Percentiles rank a stretch among this genome's conserved stretches.
phyloP scores from a whole-genome alignment of 2,329 filamentous ascomycete genomes.

The Arachnopeziza araneosa region DNA sequence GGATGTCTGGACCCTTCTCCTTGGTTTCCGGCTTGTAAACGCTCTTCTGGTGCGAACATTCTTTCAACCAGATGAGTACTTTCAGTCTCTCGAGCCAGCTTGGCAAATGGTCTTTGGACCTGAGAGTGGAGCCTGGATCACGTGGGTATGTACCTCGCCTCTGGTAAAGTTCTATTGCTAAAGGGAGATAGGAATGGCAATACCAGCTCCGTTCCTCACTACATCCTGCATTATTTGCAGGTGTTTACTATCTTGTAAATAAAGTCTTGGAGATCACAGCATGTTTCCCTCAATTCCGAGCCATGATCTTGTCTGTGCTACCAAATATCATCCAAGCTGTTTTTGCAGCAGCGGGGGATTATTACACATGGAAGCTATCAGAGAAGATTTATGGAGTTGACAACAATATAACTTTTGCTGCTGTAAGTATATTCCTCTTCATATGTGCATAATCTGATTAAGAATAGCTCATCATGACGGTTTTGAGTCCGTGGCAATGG shows the following conservation, averaged over 20 bases:
- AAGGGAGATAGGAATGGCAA: constrained; percentile 73
- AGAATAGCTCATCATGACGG: constrained; percentile 59
- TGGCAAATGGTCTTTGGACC: constrained; percentile 82
- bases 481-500: constrained; percentile 90
- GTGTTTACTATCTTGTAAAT: constrained; percentile 61
- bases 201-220: constrained; percentile 82
- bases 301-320: constrained; percentile 62
- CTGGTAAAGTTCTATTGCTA: neutral
- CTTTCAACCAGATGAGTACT: constrained; percentile 98
- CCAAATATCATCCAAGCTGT: constrained; percentile 73
- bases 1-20: constrained; percentile 31
- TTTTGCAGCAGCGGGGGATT: constrained; percentile 74
- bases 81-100: constrained; percentile 90
- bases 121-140: constrained; percentile 80
- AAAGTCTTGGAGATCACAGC: constrained; percentile 48
- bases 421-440: constrained; percentile 44
- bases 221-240: constrained; percentile 82
- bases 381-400: constrained; percentile 63
- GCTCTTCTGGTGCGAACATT: constrained; percentile 77
- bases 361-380: constrained; percentile 81
- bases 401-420: constrained; percentile 59
- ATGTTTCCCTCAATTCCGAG: constrained; percentile 49
- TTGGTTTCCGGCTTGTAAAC: constrained; percentile 75
- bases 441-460: constrained; percentile 2
- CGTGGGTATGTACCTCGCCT: constrained; percentile 64